phyloP scores from a whole-genome alignment of 1,284 basidiomycete genomes.

The Pseudozyma sp. region DNA sequence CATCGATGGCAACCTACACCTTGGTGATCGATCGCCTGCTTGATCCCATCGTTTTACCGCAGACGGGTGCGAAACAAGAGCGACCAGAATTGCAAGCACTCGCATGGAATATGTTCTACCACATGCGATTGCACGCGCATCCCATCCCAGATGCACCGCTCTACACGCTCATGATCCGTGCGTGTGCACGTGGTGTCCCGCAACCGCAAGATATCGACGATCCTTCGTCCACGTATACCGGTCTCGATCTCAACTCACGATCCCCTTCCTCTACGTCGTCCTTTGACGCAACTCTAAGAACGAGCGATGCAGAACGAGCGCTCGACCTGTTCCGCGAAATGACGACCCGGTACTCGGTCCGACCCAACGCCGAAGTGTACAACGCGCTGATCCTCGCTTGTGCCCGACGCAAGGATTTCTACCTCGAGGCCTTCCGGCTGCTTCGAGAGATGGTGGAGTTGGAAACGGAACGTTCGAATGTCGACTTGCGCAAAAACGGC shows the following conservation, averaged over 20 bases:
- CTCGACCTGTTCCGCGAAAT: slow-evolving; percentile 94
- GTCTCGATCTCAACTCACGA: not conserved
- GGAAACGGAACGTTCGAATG: slow-evolving; percentile 80
- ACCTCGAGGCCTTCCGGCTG: slow-evolving; percentile 70
- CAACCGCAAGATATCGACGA: slow-evolving; percentile 68
- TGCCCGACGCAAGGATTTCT: slow-evolving; percentile 71
- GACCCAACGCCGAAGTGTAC: slow-evolving; percentile 80
- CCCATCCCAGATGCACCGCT: slow-evolving; percentile 79
- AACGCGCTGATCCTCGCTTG: slow-evolving; percentile 81
- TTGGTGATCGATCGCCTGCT: slow-evolving; percentile 54
- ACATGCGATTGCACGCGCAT: slow-evolving; percentile 95
- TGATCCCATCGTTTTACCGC: slow-evolving; percentile 6
- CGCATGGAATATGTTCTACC: slow-evolving; percentile 87
- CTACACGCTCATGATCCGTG: slow-evolving; percentile 88
- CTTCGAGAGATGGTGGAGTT: slow-evolving; percentile 75
- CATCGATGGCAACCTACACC: slow-evolving; percentile 62
- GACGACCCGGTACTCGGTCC: slow-evolving; percentile 75
- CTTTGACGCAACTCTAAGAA: not conserved
- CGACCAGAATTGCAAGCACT: slow-evolving; percentile 41
- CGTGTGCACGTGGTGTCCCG: slow-evolving; percentile 76
- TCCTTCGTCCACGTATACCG: slow-evolving; percentile 1
- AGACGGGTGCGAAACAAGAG: slow-evolving; percentile 20
- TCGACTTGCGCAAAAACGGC: slow-evolving; percentile 62
- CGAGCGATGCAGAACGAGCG: slow-evolving; percentile 85
- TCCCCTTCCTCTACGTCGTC: not conserved